These are phyloP conservation scores for Podila epicladia DNA, from an alignment of 192 early-diverging fungal genomes.

Conservation along the genomic window DNA sequence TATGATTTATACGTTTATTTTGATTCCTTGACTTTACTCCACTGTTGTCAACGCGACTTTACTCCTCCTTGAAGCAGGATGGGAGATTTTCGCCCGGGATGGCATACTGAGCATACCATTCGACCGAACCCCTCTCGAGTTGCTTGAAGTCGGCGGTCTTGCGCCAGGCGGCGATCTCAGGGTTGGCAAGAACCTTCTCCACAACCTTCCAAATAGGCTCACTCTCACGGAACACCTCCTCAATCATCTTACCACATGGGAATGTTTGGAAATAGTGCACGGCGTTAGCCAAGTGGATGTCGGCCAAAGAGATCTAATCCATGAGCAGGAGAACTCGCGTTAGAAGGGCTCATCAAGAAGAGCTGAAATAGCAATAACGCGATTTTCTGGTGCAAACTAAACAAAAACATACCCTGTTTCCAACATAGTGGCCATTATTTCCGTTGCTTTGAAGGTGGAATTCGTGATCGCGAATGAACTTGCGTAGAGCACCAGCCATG, in stretches of 20 bases:
- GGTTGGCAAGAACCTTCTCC: neutral
- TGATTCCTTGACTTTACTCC: too few species aligned
- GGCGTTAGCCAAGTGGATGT: neutral
- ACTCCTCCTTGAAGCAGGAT: neutral
- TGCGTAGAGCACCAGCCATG: neutral
- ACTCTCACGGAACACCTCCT: neutral
- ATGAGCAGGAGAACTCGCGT: neutral
- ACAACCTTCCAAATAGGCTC: neutral
- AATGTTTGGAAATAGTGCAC: neutral
- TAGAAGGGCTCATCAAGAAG: too few species aligned
- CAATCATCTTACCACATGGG: neutral
- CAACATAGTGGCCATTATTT: conserved; percentile 41
- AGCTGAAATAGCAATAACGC: too few species aligned
- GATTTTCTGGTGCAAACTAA: too few species aligned
- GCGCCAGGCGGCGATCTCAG: neutral
- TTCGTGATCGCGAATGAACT: conserved; percentile 37
- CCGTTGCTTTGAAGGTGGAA: conserved; percentile 33
- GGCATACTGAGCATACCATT: neutral
- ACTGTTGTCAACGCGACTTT: neutral
- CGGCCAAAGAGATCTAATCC: neutral
- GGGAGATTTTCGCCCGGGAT: neutral
- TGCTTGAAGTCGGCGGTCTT: neutral
- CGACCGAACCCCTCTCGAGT: neutral
- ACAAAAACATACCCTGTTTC: conserved; percentile 23
- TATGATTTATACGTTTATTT: too few species aligned